Conservation (phyloP, 371 early-diverging fungal species). For the Rhizopus stolonifer region DNA sequence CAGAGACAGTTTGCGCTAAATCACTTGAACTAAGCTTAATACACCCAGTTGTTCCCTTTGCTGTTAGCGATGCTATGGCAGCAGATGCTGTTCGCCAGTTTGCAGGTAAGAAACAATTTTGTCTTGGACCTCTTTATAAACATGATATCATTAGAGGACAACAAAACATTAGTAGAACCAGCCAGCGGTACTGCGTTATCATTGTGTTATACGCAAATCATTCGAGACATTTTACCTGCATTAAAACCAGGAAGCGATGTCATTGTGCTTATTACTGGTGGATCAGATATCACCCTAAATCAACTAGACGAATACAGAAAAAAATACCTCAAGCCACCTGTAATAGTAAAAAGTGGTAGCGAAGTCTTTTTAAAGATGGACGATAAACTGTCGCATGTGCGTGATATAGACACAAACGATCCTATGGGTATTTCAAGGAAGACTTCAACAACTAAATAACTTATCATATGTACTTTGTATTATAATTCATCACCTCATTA, state of each 20-base stretch:
- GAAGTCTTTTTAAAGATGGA: conserved; percentile 60
- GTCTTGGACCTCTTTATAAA: no score
- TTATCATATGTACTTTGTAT: conserved; percentile 4
- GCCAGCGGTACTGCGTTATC: conserved; percentile 61
- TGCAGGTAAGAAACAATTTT: conserved; percentile 56
- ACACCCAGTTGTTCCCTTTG: conserved; percentile 62
- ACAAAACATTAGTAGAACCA: conserved; percentile 56
- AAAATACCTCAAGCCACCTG: conserved; percentile 50
- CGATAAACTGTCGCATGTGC: conserved; percentile 32
- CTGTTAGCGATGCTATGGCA: conserved; percentile 64
- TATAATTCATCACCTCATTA: background rate
- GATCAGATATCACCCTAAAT: conserved; percentile 55
- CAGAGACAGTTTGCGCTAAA: conserved; percentile 50
- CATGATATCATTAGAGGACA: no score
- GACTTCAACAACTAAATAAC: conserved; percentile 5
- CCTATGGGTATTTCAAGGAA: conserved; percentile 30
- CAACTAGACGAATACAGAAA: conserved; percentile 51
- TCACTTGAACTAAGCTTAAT: conserved; percentile 56
- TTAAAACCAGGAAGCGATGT: conserved; percentile 49
- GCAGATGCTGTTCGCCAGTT: conserved; percentile 54
- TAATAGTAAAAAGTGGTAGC: conserved; percentile 60
- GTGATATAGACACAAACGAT: conserved; percentile 31
- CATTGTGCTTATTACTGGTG: conserved; percentile 60
- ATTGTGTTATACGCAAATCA: conserved; percentile 53
- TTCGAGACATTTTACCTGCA: conserved; percentile 55